phyloP scores from a whole-genome alignment of 768 basidiomycete genomes.

The Rubroboletus satanas region DNA sequence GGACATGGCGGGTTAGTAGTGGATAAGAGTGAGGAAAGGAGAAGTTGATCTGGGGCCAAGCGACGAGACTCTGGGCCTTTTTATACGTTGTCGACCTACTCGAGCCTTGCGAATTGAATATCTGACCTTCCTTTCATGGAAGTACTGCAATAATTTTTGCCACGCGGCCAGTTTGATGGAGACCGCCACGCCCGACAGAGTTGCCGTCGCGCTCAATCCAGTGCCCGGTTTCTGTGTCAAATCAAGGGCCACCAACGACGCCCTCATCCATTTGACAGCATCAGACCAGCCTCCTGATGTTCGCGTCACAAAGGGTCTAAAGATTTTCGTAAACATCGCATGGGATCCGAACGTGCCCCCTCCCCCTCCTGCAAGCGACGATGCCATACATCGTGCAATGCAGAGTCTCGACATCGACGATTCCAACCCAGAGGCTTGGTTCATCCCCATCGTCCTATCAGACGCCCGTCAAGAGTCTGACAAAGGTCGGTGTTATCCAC shows the following conservation, averaged over 20 bases:
- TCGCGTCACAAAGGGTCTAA: slow-evolving; percentile 44
- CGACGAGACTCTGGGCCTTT: slow-evolving; percentile 8
- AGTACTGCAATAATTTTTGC: neutral
- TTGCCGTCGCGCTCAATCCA: slow-evolving; percentile 45
- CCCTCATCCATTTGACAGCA: slow-evolving; percentile 22
- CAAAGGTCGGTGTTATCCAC: slow-evolving; percentile 50
- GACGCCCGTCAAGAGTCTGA: slow-evolving; percentile 59
- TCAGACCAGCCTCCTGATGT: slow-evolving; percentile 1
- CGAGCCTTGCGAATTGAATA: neutral
- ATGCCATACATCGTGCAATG: slow-evolving; percentile 57
- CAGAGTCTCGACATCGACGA: slow-evolving; percentile 43
- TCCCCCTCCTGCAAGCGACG: slow-evolving; percentile 59
- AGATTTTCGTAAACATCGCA: slow-evolving; percentile 73
- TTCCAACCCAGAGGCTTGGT: slow-evolving; percentile 44
- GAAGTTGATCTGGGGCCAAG: slow-evolving; percentile 1
- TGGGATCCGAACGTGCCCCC: slow-evolving; percentile 68
- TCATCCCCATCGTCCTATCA: slow-evolving; percentile 70
- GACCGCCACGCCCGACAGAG: slow-evolving; percentile 12
- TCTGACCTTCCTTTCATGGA: neutral
- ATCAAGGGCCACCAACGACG: slow-evolving; percentile 43
- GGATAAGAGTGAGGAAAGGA: neutral
- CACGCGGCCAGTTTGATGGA: slow-evolving; percentile 17
- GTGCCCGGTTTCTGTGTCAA: slow-evolving; percentile 72
- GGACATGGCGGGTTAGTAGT: slow-evolving; percentile 7
- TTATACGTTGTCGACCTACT: slow-evolving; percentile 17